Evolutionary conservation across 257 asterid genomes (phyloP), one percentile per base, ranked within the genome.

Genomic region (Avicennia marina): DNA sequence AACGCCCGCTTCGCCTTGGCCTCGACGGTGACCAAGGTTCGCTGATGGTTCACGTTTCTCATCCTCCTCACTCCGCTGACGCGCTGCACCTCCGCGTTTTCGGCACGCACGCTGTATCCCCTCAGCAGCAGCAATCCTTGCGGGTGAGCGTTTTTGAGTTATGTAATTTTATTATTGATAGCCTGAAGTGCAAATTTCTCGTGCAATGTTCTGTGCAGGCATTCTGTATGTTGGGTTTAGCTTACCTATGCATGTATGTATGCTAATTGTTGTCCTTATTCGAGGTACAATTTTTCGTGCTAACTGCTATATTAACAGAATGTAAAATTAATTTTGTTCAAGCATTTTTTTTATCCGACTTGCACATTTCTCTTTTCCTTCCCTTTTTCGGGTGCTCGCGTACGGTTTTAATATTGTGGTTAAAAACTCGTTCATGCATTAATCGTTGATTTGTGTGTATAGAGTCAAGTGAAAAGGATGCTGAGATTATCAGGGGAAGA

Each of bases 391-490:
- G n/a, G n/a, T n/a, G n/a, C n/a, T n/a, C n/a, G n/a, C n/a, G n/a
- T n/a, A n/a, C n/a, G n/a, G n/a, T n/a, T n/a, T n/a, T n/a, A n/a
- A n/a, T n/a, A n/a, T n/a, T n/a, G n/a, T n/a, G n/a, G n/a, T n/a
- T n/a, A n/a, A n/a, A n/a, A n/a, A n/a, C n/a, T n/a, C n/a, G n/a
- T n/a, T n/a, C n/a, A n/a, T n/a, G n/a, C n/a, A n/a, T n/a, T n/a
- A n/a, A n/a, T n/a, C n/a, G n/a, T n/a, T n/a, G n/a, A 18, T 41
- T 20, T 31, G 17, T 48, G 43, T 54, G 27, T 55, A 40, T 65
- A 89, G 94, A 68, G 54, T 53, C 97, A 89, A 83, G 97, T 89
- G 70, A 79, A 72, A 44, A 71, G 94, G 66, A 83, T 89, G 94
- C 66, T 89, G 70, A 69, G 94, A 68, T 66, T 89, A 64, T 79